Percentiles rank a stretch among this genome's conserved stretches.
Conservation (phyloP, 768 basidiomycete genomes). For the Russula sp. region DNA sequence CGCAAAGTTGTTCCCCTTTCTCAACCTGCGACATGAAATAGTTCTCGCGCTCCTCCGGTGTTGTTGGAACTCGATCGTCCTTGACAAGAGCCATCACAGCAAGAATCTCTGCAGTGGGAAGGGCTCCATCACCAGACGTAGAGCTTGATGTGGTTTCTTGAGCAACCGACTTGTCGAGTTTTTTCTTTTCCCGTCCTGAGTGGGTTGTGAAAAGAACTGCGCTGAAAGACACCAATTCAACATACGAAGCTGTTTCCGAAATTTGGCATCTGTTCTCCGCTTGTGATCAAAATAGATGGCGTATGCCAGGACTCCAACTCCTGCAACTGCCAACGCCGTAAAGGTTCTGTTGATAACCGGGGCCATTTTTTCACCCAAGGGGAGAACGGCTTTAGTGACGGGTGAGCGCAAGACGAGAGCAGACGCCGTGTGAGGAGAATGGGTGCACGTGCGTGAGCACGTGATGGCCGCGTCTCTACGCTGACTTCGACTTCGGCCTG, state of each 20-base stretch:
- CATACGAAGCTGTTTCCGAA: conserved; percentile 68
- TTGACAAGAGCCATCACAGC: conserved; percentile 60
- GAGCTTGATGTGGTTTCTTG: background rate
- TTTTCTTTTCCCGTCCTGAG: conserved; percentile 89
- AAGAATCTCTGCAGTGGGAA: conserved; percentile 48
- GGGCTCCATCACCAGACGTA: conserved; percentile 24
- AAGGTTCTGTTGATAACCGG: conserved; percentile 29
- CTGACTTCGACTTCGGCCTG: too few relatives aligned
- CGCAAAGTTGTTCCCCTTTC: conserved; percentile 76
- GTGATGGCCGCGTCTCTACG: too few relatives aligned
- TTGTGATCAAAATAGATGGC: conserved; percentile 93
- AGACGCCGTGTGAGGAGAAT: background rate
- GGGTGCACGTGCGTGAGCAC: background rate
- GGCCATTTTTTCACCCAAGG: conserved; percentile 1
- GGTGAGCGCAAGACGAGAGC: background rate
- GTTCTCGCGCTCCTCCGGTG: conserved; percentile 71
- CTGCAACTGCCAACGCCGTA: conserved; percentile 36
- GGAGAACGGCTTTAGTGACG: background rate
- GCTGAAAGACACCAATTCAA: background rate
- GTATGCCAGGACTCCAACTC: conserved; percentile 62
- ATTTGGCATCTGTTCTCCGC: conserved; percentile 78
- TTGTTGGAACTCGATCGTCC: conserved; percentile 56
- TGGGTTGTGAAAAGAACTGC: background rate
- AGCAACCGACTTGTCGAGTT: conserved; percentile 60
- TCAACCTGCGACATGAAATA: conserved; percentile 91